These are phyloP conservation scores for Gossypium thurberi DNA, from an alignment of 345 rosid species.

Conservation along the genomic window DNA sequence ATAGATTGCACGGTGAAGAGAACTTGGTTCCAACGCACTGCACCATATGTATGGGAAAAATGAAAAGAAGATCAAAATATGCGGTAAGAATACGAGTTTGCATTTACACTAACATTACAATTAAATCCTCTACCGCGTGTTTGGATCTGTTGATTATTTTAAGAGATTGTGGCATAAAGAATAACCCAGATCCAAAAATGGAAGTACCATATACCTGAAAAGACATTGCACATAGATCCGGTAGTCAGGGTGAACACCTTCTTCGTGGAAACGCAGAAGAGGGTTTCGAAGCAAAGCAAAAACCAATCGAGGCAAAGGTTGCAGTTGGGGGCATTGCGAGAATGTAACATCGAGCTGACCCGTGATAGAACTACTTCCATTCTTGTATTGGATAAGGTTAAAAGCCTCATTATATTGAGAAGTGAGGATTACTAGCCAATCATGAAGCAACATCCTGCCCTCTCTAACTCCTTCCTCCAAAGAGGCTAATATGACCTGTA, in stretches of 20 bases:
- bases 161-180: not conserved
- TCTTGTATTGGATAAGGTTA: constrained; percentile 58
- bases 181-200: not conserved
- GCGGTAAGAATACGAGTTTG: not conserved
- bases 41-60: constrained; percentile 18
- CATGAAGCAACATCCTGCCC: constrained; percentile 88
- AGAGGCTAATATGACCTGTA: constrained; percentile 80
- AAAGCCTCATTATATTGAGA: constrained; percentile 79
- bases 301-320: constrained; percentile 78
- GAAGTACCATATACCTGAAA: constrained; percentile 59
- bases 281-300: constrained; percentile 95
- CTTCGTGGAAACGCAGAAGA: constrained; percentile 92
- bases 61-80: not conserved
- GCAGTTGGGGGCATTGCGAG: constrained; percentile 89
- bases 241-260: constrained; percentile 97
- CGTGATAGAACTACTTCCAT: constrained; percentile 43
- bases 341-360: constrained; percentile 79
- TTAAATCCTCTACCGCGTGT: not conserved
- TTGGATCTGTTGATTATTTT: not conserved
- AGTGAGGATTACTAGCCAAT: constrained; percentile 93
- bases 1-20: constrained; percentile 84
- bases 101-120: not conserved
- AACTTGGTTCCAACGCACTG: constrained; percentile 85
- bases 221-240: constrained; percentile 94
- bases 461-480: constrained; percentile 90